phyloP scores from a whole-genome alignment of 2,329 filamentous ascomycete genomes.

The Aspergillus novoparasiticus region DNA sequence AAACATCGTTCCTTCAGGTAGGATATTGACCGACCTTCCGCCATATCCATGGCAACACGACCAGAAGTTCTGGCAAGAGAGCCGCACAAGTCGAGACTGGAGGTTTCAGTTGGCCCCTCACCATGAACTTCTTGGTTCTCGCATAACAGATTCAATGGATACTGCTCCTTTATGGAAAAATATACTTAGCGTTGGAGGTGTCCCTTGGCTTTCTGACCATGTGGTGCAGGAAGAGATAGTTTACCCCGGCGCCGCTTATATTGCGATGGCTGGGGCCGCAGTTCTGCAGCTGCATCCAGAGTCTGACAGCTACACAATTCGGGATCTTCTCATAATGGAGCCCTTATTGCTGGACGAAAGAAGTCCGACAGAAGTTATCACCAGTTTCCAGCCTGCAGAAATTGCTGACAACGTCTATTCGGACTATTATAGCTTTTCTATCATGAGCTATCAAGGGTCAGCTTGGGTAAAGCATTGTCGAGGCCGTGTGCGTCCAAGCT shows the following conservation, averaged over 20 bases:
- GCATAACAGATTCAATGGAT: constrained; percentile 13
- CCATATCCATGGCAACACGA: constrained; percentile 14
- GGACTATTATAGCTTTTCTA: too few relatives aligned
- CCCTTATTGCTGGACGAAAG: too few relatives aligned
- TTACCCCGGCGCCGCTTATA: constrained; percentile 22
- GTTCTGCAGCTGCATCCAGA: not conserved
- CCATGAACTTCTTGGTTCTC: constrained; percentile 21
- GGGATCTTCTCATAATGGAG: not conserved
- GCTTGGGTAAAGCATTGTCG: too few relatives aligned
- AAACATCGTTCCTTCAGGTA: not conserved
- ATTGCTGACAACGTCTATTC: too few relatives aligned
- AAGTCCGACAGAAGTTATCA: too few relatives aligned
- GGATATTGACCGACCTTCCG: not conserved
- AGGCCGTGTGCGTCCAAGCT: too few relatives aligned
- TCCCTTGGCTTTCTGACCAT: constrained; percentile 51
- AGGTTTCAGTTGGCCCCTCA: constrained; percentile 7
- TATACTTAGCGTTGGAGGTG: constrained; percentile 35
- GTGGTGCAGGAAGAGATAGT: constrained; percentile 18
- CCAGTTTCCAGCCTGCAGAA: too few relatives aligned
- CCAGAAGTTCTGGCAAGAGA: constrained; percentile 7
- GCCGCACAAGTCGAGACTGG: not conserved
- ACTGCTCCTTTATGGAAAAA: constrained; percentile 45
- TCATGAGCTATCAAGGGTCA: too few relatives aligned
- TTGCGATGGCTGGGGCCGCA: constrained; percentile 20
- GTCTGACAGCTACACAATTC: not conserved